Evolutionary conservation across 1,139 yeast genomes (phyloP), one percentile per base, ranked within the genome.

Genomic region (Zygosaccharomyces pseudobailii): DNA sequence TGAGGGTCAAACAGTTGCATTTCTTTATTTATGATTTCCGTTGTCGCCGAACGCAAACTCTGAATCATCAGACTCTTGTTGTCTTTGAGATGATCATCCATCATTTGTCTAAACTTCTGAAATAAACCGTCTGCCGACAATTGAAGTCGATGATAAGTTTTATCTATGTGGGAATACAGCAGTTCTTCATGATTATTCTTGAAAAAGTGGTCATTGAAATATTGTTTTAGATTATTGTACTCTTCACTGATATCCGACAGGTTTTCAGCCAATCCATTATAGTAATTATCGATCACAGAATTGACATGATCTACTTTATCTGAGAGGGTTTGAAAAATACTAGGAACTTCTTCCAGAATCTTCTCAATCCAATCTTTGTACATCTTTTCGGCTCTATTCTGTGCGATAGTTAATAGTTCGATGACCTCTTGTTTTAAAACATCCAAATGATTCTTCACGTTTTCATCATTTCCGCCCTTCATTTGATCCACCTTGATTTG

Each of bases 191-290:
- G 68, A 42, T 58, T 57, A 45, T 64, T 67, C 42, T 62, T 63
- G 51, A 68, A 67, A 36, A 70, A 54, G n/a, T 64, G 56, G 17
- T 65, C 67, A 35, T 62, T 57, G 8, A 71, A 49, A 24, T 60
- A 62, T 10, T 60, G 59, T 42, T 62, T 68, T 37, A 71, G 55
- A 35, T 64, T 63, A 44, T 67, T 68, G 47, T 68, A 61, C 25
- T 65, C 68, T 35, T 63, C 66, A 35, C 65, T 61, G 4, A 65
- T 57, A 46, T 61, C 59, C 21, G 60, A 59, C 34, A 66, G 47
- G 27, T 55, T 57, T 31, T 57, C 57, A 2, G 58, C 52, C 27
- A 66, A 42, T 9, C 53, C 45, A 13, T 48, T 48, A 31, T 58
- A 55, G 42, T 59, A 57, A 7, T 49, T 36, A 13, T 45, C 49